phyloP scores from a whole-genome alignment of 441 rosid species.

The Euphorbia schlechtendalii region DNA sequence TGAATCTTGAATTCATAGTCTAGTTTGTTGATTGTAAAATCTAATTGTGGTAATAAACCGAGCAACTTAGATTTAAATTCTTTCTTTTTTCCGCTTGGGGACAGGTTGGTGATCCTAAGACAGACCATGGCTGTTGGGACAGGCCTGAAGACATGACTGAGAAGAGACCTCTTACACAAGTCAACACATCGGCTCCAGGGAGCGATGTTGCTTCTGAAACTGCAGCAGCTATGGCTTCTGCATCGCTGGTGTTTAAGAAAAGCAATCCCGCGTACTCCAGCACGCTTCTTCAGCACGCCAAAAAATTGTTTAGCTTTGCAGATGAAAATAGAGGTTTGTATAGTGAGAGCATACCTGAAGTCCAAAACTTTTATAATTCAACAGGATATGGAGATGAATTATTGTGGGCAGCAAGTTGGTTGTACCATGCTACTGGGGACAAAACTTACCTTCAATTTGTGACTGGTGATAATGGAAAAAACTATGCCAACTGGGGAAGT shows the following conservation, averaged over 20 bases:
- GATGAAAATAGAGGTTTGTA: conserved; percentile 54
- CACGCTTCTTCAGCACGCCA: conserved; percentile 66
- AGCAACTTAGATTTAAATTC: neutral
- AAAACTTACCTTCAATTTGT: conserved; percentile 64
- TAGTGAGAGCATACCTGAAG: conserved; percentile 61
- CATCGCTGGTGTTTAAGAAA: conserved; percentile 78
- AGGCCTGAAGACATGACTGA: conserved; percentile 79
- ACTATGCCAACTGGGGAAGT: conserved; percentile 64
- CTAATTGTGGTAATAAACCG: neutral
- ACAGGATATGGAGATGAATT: conserved; percentile 86
- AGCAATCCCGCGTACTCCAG: conserved; percentile 53
- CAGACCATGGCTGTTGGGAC: conserved; percentile 86
- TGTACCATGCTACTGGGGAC: conserved; percentile 82
- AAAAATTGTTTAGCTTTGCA: conserved; percentile 71
- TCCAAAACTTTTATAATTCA: conserved; percentile 62
- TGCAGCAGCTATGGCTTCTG: conserved; percentile 94
- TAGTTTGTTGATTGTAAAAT: neutral
- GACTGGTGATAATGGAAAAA: conserved; percentile 45
- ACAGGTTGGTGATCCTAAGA: conserved; percentile 80
- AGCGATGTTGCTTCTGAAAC: conserved; percentile 95
- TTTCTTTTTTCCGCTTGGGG: conserved; percentile 10
- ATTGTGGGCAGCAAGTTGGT: conserved; percentile 93
- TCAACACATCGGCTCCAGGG: conserved; percentile 65
- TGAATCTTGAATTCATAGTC: too few species aligned
- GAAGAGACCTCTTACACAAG: conserved; percentile 64